A percentile compares a stretch with the other conserved stretches of the same genome.
Conservation (phyloP, 2,329 filamentous ascomycete species). For the Daldinia sp. region DNA sequence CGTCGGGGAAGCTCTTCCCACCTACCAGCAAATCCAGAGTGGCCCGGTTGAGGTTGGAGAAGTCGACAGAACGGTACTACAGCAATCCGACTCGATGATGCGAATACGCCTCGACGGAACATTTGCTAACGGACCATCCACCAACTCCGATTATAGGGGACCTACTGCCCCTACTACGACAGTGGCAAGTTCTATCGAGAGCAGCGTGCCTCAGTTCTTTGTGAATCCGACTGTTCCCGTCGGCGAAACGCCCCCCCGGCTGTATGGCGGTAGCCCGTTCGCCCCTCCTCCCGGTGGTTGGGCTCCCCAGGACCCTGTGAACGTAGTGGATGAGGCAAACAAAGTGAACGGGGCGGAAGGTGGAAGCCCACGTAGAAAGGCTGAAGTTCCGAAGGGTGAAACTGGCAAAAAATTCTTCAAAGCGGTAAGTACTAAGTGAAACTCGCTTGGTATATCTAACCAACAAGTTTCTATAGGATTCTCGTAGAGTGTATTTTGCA, state of each 20-base stretch:
- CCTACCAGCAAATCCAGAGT: not conserved
- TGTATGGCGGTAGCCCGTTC: not conserved
- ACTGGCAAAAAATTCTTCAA: slow-evolving; percentile 13
- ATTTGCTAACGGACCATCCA: not conserved
- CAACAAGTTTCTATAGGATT: slow-evolving; percentile 22
- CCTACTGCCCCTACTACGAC: not conserved
- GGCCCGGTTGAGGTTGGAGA: not conserved
- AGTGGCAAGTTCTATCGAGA: not conserved
- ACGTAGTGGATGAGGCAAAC: too few relatives aligned
- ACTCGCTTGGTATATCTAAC: not conserved
- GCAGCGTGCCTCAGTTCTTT: too few relatives aligned
- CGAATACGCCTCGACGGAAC: not conserved
- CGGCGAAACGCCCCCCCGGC: not conserved
- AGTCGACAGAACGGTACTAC: not conserved
- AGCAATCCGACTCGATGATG: not conserved
- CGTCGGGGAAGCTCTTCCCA: not conserved
- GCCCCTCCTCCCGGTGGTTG: not conserved
- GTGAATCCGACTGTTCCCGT: not conserved
- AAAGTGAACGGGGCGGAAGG: too few relatives aligned
- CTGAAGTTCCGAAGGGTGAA: not conserved
- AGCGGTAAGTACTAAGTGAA: slow-evolving; percentile 11
- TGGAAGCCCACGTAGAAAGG: too few relatives aligned
- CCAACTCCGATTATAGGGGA: not conserved
- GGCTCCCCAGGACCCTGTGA: too few relatives aligned
- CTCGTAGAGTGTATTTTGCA: slow-evolving; percentile 19